Base-by-base conservation (phyloP, 345 rosid species). In the Anastatica hierochuntica region DNA sequence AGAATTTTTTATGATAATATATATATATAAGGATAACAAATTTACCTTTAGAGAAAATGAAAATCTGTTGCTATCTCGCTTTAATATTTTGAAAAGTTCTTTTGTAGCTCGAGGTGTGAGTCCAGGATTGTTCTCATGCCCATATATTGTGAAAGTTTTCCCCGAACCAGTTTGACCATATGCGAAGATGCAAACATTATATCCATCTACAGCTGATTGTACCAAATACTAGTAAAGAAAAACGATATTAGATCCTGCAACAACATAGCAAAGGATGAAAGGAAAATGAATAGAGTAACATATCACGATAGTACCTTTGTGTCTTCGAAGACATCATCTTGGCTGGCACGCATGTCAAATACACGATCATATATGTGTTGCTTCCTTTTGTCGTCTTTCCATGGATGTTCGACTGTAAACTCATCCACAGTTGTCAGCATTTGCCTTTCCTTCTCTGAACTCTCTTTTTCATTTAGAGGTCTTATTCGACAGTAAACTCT, bases 131-230 rank as follows among this genome's bases (percentile, higher is more conserved):
- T 49, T 60, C 35, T 74, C 83, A 60, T 85, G 70, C 41, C 98
- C 96, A 70, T 85, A 92, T 63, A 92, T 83, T 0, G 98, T 92
- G 70, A 81, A 92, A 72, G 98, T 92, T 73, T 92, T 92, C 34
- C 96, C 98, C 18, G 98, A 92, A 40, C 96, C 96, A 53, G 96
- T 92, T 81, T 92, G 98, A 42, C 98, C 98, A 66, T 92, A 88
- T 26, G 96, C 98, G 73, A 92, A 92, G 60, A 92, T 85, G 71
- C 96, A 92, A 2, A 92, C 95, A 14, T 92, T 92, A 55, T 81
- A 92, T 8, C 98, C 98, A 76, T 92, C 98, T 7, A 88, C 78
- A 49, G 96, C 95, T 29, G 98, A 88, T 55, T 92, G 98, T 44
- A 90, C 95, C 73, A 90, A 72, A 70, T 84, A 84, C 98, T 90